These are phyloP conservation scores for Nyssa sinensis DNA, from an alignment of 148 eudicot species.

Conservation along the genomic window DNA sequence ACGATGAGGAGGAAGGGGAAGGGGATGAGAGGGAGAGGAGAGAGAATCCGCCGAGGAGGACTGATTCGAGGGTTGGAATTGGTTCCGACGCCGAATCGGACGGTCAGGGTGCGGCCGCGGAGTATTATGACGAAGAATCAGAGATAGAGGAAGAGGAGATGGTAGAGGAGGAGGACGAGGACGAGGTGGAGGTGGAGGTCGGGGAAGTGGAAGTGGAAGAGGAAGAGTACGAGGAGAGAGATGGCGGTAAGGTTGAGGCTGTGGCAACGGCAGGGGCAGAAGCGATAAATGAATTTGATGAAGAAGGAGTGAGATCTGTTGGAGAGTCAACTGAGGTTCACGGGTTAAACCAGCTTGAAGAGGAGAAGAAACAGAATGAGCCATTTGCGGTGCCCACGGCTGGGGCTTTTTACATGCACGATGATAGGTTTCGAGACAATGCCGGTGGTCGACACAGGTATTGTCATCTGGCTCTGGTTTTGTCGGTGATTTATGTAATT, in stretches of 20 bases:
- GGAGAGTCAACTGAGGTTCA: conserved; percentile 6
- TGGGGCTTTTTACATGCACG: conserved; percentile 98
- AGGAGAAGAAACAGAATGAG: conserved; percentile 77
- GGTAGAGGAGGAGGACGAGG: conserved; percentile 31
- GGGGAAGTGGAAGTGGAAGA: conserved; percentile 7
- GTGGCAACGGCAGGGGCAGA: neutral
- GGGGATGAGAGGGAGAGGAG: conserved; percentile 21
- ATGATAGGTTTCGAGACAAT: conserved; percentile 79
- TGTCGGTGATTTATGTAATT: neutral
- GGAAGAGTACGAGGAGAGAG: neutral
- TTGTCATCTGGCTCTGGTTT: neutral
- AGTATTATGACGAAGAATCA: conserved; percentile 54
- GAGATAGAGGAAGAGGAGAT: conserved; percentile 38
- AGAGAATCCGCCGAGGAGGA: conserved; percentile 16
- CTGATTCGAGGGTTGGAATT: conserved; percentile 13
- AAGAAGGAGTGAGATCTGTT: conserved; percentile 3
- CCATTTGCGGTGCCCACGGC: conserved; percentile 91
- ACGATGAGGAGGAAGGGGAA: conserved; percentile 62
- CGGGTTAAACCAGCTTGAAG: conserved; percentile 28
- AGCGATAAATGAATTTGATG: neutral
- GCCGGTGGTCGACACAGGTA: conserved; percentile 80
- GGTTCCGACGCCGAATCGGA: conserved; percentile 66
- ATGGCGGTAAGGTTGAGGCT: conserved; percentile 7
- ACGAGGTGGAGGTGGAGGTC: conserved; percentile 13
- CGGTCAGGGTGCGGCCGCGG: conserved; percentile 68